phyloP scores from a whole-genome alignment of 2,329 filamentous ascomycete species.

The Penicillium sp. region DNA sequence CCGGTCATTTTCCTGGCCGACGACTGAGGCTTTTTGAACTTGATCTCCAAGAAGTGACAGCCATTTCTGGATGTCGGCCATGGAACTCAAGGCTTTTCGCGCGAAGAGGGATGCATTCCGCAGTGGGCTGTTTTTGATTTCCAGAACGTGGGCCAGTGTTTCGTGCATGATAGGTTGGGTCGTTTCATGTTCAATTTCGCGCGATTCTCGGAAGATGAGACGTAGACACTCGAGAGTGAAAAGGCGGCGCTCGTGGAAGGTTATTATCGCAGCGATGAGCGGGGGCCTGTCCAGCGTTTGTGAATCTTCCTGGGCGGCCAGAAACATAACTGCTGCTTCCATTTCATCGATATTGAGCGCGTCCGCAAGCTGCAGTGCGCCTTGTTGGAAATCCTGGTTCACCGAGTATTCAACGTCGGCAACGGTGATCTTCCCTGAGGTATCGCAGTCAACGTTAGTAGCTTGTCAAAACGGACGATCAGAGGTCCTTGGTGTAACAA shows the following conservation, averaged over 20 bases:
- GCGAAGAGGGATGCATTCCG: constrained; percentile 62
- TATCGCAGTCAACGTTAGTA: constrained; percentile 19
- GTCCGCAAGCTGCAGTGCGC: constrained; percentile 76
- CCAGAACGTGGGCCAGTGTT: constrained; percentile 58
- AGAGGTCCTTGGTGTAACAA: too few species aligned
- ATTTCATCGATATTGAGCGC: constrained; percentile 88
- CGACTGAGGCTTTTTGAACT: constrained; percentile 68
- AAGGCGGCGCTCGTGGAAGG: constrained; percentile 82
- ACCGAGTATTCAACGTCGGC: constrained; percentile 72
- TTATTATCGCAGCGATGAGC: constrained; percentile 76
- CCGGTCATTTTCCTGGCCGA: constrained; percentile 63
- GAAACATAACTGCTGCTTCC: constrained; percentile 72
- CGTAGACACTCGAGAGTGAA: constrained; percentile 81
- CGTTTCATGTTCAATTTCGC: constrained; percentile 59
- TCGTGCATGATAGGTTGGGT: constrained; percentile 55
- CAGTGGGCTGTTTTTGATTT: constrained; percentile 50
- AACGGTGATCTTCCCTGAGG: constrained; percentile 70
- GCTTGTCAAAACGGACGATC: background rate
- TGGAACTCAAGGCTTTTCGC: constrained; percentile 69
- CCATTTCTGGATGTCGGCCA: constrained; percentile 75
- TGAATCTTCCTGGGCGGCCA: constrained; percentile 69
- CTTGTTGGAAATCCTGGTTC: constrained; percentile 84
- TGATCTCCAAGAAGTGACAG: constrained; percentile 74
- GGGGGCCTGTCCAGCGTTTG: constrained; percentile 68
- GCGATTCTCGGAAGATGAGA: constrained; percentile 69